Conservation (phyloP, 1,284 basidiomycete species). For the Uromyces viciae-fabae region DNA sequence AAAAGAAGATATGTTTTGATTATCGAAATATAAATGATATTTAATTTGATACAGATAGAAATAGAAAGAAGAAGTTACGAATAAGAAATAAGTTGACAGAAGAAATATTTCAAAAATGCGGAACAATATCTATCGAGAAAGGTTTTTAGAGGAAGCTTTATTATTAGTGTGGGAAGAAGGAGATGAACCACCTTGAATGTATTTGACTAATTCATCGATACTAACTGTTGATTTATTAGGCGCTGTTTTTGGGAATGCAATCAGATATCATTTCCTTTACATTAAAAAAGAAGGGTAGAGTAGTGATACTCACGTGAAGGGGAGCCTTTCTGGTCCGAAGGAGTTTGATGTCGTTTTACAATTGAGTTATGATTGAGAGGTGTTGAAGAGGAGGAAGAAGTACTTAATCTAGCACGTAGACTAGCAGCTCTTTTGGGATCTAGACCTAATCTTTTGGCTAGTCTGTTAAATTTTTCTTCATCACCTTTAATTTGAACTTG, state of each 20-base stretch:
- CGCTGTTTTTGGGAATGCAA: neutral
- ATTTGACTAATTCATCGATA: conserved; percentile 43
- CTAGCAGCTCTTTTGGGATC: conserved; percentile 43
- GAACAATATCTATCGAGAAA: too few species aligned
- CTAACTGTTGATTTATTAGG: conserved; percentile 6
- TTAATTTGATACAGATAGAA: too few species aligned
- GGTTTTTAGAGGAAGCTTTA: neutral
- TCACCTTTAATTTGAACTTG: conserved; percentile 44
- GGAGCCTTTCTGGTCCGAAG: conserved; percentile 14
- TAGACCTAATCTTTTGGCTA: conserved; percentile 39
- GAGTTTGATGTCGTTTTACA: neutral
- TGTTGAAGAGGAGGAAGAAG: conserved; percentile 8
- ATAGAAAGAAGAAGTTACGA: too few species aligned
- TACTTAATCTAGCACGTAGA: conserved; percentile 17
- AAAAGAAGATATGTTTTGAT: neutral
- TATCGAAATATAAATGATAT: neutral
- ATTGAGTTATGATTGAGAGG: neutral
- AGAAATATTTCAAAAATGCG: too few species aligned
- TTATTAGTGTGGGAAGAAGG: conserved; percentile 11
- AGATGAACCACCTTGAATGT: conserved; percentile 28
- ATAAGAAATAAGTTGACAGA: too few species aligned
- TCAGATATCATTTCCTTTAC: neutral
- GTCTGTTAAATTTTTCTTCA: conserved; percentile 27
- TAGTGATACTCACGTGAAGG: conserved; percentile 7
- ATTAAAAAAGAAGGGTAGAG: neutral